These are phyloP conservation scores for Fusarium sp. DNA, from an alignment of 2,329 filamentous ascomycete genomes.

Conservation along the genomic window DNA sequence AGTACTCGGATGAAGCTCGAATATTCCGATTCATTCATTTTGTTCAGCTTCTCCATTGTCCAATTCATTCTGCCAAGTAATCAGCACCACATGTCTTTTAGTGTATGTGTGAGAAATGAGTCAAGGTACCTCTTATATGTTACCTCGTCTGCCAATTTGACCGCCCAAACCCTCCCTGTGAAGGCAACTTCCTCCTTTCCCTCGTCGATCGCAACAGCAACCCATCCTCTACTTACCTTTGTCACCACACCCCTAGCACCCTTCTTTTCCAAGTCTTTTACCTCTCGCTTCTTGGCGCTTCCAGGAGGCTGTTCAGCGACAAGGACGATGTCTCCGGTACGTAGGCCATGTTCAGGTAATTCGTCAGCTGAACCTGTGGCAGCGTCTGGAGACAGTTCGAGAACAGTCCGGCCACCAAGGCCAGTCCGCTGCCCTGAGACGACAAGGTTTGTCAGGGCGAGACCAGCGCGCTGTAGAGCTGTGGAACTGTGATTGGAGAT, in stretches of 20 bases:
- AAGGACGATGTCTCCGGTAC: conserved; percentile 81
- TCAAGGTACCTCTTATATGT: conserved; percentile 66
- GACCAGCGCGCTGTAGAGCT: conserved; percentile 78
- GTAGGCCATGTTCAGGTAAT: conserved; percentile 79
- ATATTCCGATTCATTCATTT: conserved; percentile 68
- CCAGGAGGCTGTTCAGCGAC: conserved; percentile 81
- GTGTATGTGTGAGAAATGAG: not conserved
- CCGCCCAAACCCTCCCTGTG: conserved; percentile 68
- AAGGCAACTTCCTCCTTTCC: conserved; percentile 63
- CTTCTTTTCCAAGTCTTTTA: conserved; percentile 75
- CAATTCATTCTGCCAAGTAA: conserved; percentile 66
- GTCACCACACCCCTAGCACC: conserved; percentile 78
- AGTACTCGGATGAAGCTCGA: conserved; percentile 70
- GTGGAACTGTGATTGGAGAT: conserved; percentile 75
- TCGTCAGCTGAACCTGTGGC: conserved; percentile 67
- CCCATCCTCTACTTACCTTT: conserved; percentile 66
- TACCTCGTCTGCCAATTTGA: conserved; percentile 76
- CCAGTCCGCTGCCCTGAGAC: conserved; percentile 85
- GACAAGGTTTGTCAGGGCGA: conserved; percentile 81
- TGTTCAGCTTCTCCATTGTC: conserved; percentile 69
- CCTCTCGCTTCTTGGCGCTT: conserved; percentile 77
- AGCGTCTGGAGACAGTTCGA: conserved; percentile 82
- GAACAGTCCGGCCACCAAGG: conserved; percentile 87
- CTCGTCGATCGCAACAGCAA: conserved; percentile 78
- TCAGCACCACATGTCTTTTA: not conserved